Percentiles rank a stretch among this genome's conserved stretches.
These are phyloP conservation scores for Paraphaeosphaeria minitans DNA, from an alignment of 2,329 filamentous ascomycete genomes.

Conservation along the genomic window DNA sequence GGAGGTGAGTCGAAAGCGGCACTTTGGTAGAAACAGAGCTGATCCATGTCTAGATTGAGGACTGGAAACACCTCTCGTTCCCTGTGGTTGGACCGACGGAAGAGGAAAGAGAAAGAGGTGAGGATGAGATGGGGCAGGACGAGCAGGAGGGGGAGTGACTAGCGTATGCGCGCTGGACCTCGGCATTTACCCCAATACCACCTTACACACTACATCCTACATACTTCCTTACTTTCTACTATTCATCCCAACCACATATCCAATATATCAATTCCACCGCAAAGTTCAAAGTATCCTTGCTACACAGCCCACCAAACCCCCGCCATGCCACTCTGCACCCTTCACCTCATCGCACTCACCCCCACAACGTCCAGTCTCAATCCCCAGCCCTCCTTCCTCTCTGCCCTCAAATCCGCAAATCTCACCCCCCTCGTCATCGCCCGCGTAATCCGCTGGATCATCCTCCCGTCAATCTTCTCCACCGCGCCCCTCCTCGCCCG, in stretches of 20 bases:
- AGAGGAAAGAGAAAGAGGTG: conserved; percentile 21
- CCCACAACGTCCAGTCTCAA: conserved; percentile 31
- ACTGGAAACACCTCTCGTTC: conserved; percentile 88
- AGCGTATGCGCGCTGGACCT: not conserved
- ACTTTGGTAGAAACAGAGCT: not conserved
- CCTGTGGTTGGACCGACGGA: conserved; percentile 47
- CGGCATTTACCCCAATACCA: conserved; percentile 6
- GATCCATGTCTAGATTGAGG: conserved; percentile 58
- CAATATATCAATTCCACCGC: not conserved
- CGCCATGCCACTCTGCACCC: conserved; percentile 56
- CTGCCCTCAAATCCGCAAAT: conserved; percentile 41
- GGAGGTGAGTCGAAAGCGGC: conserved; percentile 63
- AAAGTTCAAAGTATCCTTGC: not conserved
- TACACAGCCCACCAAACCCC: not conserved
- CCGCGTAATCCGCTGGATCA: conserved; percentile 56
- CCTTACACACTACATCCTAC: not conserved
- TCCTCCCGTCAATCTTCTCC: conserved; percentile 53
- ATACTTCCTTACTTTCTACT: not conserved
- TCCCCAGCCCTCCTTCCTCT: conserved; percentile 48
- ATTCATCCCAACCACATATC: not conserved
- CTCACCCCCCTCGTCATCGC: conserved; percentile 51
- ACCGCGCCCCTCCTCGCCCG: conserved; percentile 48
- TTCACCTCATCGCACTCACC: conserved; percentile 54
- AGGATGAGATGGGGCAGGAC: conserved; percentile 7
- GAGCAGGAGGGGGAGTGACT: conserved; percentile 11